phyloP scores from a whole-genome alignment of 2,329 filamentous ascomycete genomes.

The Fusarium agapanthi region DNA sequence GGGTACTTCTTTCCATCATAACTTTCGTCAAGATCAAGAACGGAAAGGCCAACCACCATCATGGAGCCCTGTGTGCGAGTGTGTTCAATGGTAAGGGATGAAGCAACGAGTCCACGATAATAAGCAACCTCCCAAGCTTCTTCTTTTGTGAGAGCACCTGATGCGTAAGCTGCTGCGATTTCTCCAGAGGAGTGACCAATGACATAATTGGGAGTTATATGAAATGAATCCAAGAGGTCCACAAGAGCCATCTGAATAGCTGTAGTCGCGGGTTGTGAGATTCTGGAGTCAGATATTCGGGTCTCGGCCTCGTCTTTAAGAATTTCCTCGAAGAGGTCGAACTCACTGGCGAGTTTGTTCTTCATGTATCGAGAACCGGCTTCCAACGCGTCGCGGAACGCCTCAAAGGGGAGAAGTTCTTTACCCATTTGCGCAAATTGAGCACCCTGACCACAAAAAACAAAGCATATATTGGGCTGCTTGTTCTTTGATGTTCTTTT shows the following conservation, averaged over 20 bases:
- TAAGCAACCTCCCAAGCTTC: conserved; percentile 55
- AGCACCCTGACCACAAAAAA: conserved; percentile 56
- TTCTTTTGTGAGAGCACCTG: conserved; percentile 47
- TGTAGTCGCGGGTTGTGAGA: conserved; percentile 54
- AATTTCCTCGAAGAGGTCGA: conserved; percentile 50
- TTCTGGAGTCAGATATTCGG: conserved; percentile 46
- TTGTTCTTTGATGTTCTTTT: conserved; percentile 40
- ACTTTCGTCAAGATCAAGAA: conserved; percentile 40
- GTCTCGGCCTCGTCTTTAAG: conserved; percentile 39
- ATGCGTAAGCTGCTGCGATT: conserved; percentile 56
- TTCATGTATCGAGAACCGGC: conserved; percentile 46
- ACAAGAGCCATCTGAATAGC: conserved; percentile 54
- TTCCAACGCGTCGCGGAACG: conserved; percentile 53
- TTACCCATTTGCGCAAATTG: conserved; percentile 55
- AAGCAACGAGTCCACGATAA: conserved; percentile 50
- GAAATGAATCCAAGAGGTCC: conserved; percentile 49
- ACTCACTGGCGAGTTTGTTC: conserved; percentile 43
- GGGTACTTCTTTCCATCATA: conserved; percentile 32
- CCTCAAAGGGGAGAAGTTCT: conserved; percentile 52
- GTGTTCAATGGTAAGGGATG: conserved; percentile 38
- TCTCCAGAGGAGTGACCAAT: conserved; percentile 59
- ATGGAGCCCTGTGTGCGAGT: conserved; percentile 50
- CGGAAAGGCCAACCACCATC: conserved; percentile 52
- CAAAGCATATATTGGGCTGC: conserved; percentile 49
- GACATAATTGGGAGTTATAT: conserved; percentile 46